Percentiles rank a stretch among this genome's conserved stretches.
phyloP scores from a whole-genome alignment of 805 yeast genomes.

The Barnettozyma populi region DNA sequence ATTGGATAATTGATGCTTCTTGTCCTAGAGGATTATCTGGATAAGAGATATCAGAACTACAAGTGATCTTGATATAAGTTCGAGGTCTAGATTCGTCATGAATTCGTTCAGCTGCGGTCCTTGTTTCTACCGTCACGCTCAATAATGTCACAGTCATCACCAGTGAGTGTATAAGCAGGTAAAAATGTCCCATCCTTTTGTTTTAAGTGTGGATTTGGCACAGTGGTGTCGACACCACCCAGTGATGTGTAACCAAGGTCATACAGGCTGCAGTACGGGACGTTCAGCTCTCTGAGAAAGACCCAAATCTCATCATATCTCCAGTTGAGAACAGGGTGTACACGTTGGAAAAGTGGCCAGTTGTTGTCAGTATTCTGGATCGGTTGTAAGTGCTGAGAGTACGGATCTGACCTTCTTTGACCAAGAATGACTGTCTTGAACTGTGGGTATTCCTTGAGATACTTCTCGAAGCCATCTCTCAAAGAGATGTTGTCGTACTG shows the following conservation, averaged over 20 bases:
- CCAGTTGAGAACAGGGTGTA: conserved; percentile 92
- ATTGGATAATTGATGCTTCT: too few species aligned
- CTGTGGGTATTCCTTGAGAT: conserved; percentile 44
- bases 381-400: conserved; percentile 50
- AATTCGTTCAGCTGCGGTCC: neutral
- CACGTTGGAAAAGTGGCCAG: conserved; percentile 84
- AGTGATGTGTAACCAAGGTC: conserved; percentile 84
- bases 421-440: conserved; percentile 83
- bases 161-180: conserved; percentile 57
- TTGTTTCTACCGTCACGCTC: conserved; percentile 43
- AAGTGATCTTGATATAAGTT: neutral
- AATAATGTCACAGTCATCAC: conserved; percentile 52
- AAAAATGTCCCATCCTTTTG: conserved; percentile 26
- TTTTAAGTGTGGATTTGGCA: conserved; percentile 59
- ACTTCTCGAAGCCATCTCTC: conserved; percentile 65
- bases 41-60: neutral
- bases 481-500: conserved; percentile 39
- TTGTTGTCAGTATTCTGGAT: conserved; percentile 79
- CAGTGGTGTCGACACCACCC: conserved; percentile 72
- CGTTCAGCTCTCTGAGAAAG: conserved; percentile 54
- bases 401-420: conserved; percentile 83
- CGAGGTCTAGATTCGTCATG: neutral
- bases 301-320: conserved; percentile 80
- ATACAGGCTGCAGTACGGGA: conserved; percentile 71
- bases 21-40: neutral